Base-by-base conservation (phyloP, 495 filamentous ascomycete genomes). In the Penicillium cataractarum region DNA sequence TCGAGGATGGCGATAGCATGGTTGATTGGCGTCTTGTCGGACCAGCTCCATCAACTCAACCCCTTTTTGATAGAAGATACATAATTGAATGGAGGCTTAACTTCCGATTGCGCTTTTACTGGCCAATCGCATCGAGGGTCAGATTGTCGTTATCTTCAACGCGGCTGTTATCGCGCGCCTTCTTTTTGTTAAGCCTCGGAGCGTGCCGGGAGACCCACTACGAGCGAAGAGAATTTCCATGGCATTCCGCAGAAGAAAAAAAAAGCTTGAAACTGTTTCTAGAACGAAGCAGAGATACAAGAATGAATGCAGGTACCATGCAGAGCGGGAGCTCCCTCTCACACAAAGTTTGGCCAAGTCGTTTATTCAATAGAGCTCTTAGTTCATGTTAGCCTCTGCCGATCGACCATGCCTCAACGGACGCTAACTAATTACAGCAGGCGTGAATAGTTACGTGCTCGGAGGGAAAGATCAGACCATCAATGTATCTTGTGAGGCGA, bases 11-110 rank as follows among this genome's bases (percentile, higher is more conserved):
- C 50, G 55, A 58, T 33, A 33, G 52, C 31, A 19, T 26, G 31
- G 44, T 40, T 63, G 65, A 67, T 67, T 67, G 65, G 65, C 39
- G 29, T 55, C 10, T 12, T 7, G 40, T 60, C 60, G 53, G 65
- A 24, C 52, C 37, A 63, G 60, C 57, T 61, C 57, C 51, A 59
- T 63, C 9, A 39, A 58, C 61, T 67, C 59, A 27, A 49, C 59
- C 59, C 40, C 58, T 44, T 31, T 42, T 39, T 9, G 46, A 26
- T 55, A 63, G 57, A 52, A 57, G 46, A 50, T 50, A 50, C 8
- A 46, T 21, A 3, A 46, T 24, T 46, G 13, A 46, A 13, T 2
- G 22, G 24, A 27, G 46, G 21, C 15, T 50, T 50, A 10, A 50
- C 24, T 29, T 50, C 22, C 46, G 46, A 50, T 29, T 29, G 24